These are phyloP conservation scores for Zygosaccharomyces pseudobailii DNA, from an alignment of 1,139 yeast genomes.

Conservation along the genomic window DNA sequence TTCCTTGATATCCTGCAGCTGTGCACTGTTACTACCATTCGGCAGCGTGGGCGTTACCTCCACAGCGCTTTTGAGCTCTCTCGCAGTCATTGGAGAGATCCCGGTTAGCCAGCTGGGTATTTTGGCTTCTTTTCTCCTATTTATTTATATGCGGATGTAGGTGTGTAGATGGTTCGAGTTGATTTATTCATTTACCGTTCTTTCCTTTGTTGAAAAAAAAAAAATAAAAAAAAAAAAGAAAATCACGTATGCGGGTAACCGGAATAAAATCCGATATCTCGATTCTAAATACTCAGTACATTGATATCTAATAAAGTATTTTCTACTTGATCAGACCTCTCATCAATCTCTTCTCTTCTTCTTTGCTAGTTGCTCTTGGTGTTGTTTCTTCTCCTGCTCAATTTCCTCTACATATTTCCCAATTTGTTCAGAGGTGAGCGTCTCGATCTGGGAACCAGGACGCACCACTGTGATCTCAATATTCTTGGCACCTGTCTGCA, in stretches of 20 bases:
- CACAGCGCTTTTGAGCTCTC: slow-evolving; percentile 1
- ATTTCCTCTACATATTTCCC: slow-evolving; percentile 73
- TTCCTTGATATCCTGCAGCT: slow-evolving; percentile 26
- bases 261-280: background rate
- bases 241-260: background rate
- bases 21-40: slow-evolving; percentile 4
- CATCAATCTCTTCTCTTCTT: slow-evolving; percentile 43
- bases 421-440: slow-evolving; percentile 67
- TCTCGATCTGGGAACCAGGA: slow-evolving; percentile 52
- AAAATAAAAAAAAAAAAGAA: background rate
- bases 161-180: background rate
- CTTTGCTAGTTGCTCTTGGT: slow-evolving; percentile 73
- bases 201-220: slow-evolving; percentile 3
- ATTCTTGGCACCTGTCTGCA: slow-evolving; percentile 95
- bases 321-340: background rate
- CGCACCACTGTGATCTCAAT: slow-evolving; percentile 87
- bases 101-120: background rate
- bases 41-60: background rate
- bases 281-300: background rate
- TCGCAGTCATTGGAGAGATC: background rate
- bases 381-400: slow-evolving; percentile 73
- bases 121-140: background rate
- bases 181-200: background rate
- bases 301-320: background rate
- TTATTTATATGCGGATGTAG: background rate